These are phyloP conservation scores for Zanthoxylum bungeanum DNA, from an alignment of 345 rosid genomes.

Conservation along the genomic window DNA sequence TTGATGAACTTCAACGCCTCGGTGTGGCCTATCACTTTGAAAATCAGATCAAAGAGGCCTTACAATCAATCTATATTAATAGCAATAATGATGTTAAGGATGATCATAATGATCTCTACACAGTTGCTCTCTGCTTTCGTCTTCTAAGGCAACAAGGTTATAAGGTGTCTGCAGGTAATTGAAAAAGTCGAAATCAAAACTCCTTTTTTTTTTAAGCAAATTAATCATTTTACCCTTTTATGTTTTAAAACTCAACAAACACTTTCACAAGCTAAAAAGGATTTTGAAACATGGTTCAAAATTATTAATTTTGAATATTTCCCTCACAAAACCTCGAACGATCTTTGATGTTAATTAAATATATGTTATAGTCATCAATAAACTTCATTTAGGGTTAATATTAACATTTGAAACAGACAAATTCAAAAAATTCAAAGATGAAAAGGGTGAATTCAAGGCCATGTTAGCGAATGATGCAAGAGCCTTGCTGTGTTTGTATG, in stretches of 20 bases:
- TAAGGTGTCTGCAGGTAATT: conserved; percentile 27
- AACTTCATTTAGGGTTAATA: too few relatives aligned
- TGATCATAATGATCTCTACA: conserved; percentile 14
- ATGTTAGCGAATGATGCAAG: conserved; percentile 1
- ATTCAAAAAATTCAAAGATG: conserved; percentile 25
- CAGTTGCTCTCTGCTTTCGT: conserved; percentile 30
- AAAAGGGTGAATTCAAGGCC: conserved; percentile 13
- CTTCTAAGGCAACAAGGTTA: conserved; percentile 34
- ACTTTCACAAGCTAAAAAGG: too few relatives aligned
- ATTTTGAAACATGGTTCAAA: too few relatives aligned
- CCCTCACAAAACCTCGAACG: too few relatives aligned
- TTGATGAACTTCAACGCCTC: conserved; percentile 8
- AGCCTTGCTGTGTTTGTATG: conserved; percentile 36
- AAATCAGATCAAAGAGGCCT: not conserved
- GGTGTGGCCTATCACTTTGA: conserved; percentile 8
- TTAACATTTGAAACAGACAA: conserved; percentile 19
- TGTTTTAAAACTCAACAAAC: too few relatives aligned
- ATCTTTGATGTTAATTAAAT: too few relatives aligned
- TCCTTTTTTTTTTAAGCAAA: too few relatives aligned
- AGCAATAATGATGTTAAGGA: not conserved
- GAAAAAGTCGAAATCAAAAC: too few relatives aligned
- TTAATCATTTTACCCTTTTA: too few relatives aligned
- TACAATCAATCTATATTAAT: not conserved
- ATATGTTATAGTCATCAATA: too few relatives aligned
- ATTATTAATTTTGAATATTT: too few relatives aligned